Evolutionary conservation across 164 flowering plant species (phyloP).

Genomic region (Sextonia rubra): DNA sequence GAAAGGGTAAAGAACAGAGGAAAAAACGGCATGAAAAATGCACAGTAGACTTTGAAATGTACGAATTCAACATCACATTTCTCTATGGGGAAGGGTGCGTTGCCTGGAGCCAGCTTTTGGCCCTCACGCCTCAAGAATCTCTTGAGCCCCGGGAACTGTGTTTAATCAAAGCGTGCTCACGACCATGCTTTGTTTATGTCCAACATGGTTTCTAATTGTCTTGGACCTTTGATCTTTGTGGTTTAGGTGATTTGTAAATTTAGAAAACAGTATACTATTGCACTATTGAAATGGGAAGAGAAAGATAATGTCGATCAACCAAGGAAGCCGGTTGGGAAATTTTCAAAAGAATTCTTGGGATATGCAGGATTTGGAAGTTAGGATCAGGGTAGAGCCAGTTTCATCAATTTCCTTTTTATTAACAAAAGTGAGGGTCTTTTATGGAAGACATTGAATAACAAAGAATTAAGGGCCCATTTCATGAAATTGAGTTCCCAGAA

Average conservation of each 20-base stretch:
- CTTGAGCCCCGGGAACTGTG: conserved; percentile 26
- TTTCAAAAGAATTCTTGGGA: no score
- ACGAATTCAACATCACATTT: conserved; percentile 5
- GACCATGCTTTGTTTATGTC: background rate
- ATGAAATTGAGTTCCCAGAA: no score
- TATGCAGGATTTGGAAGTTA: no score
- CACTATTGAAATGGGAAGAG: no score
- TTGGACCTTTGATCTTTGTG: background rate
- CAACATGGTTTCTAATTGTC: background rate
- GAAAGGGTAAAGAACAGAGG: background rate
- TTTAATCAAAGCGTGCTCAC: conserved; percentile 13
- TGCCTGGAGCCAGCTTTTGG: conserved; percentile 44
- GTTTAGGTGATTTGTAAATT: background rate
- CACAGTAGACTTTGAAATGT: conserved; percentile 5
- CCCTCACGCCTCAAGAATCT: conserved; percentile 43
- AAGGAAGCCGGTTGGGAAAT: no score
- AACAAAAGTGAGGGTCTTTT: no score
- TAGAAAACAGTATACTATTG: no score
- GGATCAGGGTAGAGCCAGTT: no score
- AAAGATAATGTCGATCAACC: no score
- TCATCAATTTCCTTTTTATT: no score
- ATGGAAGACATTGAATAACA: no score
- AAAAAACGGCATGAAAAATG: conserved; percentile 1
- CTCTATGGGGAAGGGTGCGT: conserved; percentile 4
- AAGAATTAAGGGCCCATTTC: no score